Evolutionary conservation across 1,284 basidiomycete genomes (phyloP).

Genomic region (Leccinum griseonigrum): DNA sequence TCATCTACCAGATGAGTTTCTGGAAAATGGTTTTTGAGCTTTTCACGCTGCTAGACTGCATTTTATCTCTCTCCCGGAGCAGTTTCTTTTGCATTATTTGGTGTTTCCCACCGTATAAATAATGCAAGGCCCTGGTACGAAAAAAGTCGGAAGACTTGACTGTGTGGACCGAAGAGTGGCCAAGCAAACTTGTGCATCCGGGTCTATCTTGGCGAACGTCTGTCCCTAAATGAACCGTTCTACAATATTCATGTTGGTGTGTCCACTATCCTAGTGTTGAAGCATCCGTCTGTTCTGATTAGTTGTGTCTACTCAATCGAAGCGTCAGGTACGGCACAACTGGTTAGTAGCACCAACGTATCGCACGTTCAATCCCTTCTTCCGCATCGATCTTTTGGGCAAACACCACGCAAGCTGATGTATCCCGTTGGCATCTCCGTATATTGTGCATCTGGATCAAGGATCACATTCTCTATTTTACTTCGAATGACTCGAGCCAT

Average conservation of each 20-base stretch:
- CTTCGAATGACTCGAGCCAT: neutral
- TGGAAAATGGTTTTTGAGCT: neutral
- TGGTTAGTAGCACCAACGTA: neutral
- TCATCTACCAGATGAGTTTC: neutral
- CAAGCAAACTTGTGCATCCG: neutral
- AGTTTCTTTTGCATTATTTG: neutral
- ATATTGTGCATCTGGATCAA: neutral
- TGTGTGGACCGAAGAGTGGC: neutral
- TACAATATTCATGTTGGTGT: slow-evolving; percentile 4
- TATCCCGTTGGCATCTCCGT: neutral
- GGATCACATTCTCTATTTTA: neutral
- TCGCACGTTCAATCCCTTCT: neutral
- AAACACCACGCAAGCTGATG: neutral
- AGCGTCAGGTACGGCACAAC: neutral
- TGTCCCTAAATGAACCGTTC: neutral
- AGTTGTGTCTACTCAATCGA: neutral
- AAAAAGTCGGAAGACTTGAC: neutral
- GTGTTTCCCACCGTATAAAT: slow-evolving; percentile 12
- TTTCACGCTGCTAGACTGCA: neutral
- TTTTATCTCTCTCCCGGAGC: neutral
- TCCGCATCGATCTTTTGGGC: neutral
- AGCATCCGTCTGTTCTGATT: neutral
- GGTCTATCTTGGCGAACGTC: neutral
- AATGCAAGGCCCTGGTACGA: neutral
- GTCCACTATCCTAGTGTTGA: neutral